Base-by-base conservation (phyloP, 2,329 filamentous ascomycete species). In the Fusarium sp. region DNA sequence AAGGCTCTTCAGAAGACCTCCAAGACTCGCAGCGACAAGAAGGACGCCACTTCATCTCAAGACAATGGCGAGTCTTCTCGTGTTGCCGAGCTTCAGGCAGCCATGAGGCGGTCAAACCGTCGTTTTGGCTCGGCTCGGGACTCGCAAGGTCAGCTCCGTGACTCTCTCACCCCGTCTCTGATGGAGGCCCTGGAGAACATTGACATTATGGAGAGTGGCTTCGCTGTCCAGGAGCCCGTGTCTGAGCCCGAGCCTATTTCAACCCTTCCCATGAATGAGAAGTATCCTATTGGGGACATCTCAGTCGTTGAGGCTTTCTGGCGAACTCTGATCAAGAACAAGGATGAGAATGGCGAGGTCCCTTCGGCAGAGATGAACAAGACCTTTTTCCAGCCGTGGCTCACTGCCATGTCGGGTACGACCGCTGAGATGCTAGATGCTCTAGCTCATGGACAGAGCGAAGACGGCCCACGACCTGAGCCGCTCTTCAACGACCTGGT, bases 401-500 rank as follows among this genome's bases (percentile, higher is more conserved):
- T 64, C 6, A 30, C 48, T 1, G 61, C 61, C 37, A 64, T 64
- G 61, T 56, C 61, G n/a, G 50, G 61, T 37, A 56, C 50, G 4
- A 37, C 54, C 5, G 48, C 61, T 11, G 61, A 64, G 50, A 64
- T 64, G 61, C 18, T 64, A 50, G 62, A 64, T 20, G 62, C 62
- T 16, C 62, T 64, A 13, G 37, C 62, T 6, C 62, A 64, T 20
- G 62, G 62, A 6, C 35, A 39, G 9, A 57, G 62, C n/a, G 62
- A 64, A 16, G 62, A 57, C 8, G 62, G 62, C 3, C 62, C 34
- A 11, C 62, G 62, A 57, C 62, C 62, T 13, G 62, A 64, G 27
- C 62, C 62, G n/a, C 50, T 64, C 62, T 64, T 64, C 62, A 64
- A 64, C 27, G 62, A 64, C 35, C 35, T 64, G 6, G 62, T 64